Evolutionary conservation across 148 eudicot genomes (phyloP).

Genomic region (Cornus suecica): DNA sequence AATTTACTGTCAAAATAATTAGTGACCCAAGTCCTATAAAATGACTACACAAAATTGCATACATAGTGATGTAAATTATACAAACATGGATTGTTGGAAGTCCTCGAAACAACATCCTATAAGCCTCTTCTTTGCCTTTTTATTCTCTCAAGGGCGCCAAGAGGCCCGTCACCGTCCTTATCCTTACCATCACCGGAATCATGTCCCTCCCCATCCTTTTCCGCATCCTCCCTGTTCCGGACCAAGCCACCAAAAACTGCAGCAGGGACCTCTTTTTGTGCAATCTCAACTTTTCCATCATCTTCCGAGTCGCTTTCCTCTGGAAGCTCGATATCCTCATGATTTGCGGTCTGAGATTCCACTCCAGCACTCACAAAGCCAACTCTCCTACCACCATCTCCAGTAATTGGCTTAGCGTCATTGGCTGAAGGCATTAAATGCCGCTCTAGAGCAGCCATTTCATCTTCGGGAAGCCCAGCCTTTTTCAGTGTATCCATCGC

Average conservation of each 20-base stretch:
- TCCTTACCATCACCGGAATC: slow-evolving; percentile 24
- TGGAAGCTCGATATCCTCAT: slow-evolving; percentile 82
- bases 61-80: too few relatives aligned
- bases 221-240: slow-evolving; percentile 58
- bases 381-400: slow-evolving; percentile 39
- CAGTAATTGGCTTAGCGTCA: slow-evolving; percentile 11
- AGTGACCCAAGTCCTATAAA: too few relatives aligned
- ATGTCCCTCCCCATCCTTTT: slow-evolving; percentile 25
- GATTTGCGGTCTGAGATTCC: slow-evolving; percentile 46
- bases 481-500: slow-evolving; percentile 60
- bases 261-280: slow-evolving; percentile 72
- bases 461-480: slow-evolving; percentile 61
- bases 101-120: neutral
- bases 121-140: slow-evolving; percentile 52
- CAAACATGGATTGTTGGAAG: neutral
- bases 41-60: too few relatives aligned
- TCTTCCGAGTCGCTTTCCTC: slow-evolving; percentile 71
- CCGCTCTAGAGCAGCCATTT: slow-evolving; percentile 89
- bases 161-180: slow-evolving; percentile 39
- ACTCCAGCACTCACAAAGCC: slow-evolving; percentile 91
- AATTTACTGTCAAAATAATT: too few relatives aligned
- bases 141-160: slow-evolving; percentile 80
- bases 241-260: slow-evolving; percentile 89
- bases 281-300: slow-evolving; percentile 59
- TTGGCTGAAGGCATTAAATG: slow-evolving; percentile 53